phyloP scores from a whole-genome alignment of 148 eudicot species.

The Silene conica region DNA sequence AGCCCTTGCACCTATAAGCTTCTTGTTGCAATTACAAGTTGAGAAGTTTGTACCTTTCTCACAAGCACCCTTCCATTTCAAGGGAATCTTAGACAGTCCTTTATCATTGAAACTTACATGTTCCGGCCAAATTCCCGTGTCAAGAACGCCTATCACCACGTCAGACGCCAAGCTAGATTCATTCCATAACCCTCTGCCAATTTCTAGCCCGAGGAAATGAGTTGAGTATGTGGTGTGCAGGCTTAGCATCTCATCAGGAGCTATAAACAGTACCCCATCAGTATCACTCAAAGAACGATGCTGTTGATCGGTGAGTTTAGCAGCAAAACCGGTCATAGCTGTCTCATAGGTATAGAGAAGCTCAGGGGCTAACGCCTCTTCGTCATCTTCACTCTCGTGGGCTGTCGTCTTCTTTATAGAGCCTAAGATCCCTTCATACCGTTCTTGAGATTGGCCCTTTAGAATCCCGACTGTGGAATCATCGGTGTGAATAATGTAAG shows the following conservation, averaged over 20 bases:
- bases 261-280: conserved; percentile 49
- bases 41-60: conserved; percentile 55
- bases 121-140: conserved; percentile 87
- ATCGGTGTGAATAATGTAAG: conserved; percentile 62
- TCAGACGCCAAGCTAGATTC: conserved; percentile 50
- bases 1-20: conserved; percentile 61
- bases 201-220: conserved; percentile 57
- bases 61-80: conserved; percentile 64
- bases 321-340: conserved; percentile 58
- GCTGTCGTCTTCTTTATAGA: conserved; percentile 13
- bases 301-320: conserved; percentile 44
- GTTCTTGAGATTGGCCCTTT: conserved; percentile 25
- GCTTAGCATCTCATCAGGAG: conserved; percentile 44
- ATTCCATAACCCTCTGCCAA: conserved; percentile 54
- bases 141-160: conserved; percentile 59
- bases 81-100: conserved; percentile 46
- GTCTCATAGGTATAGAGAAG: conserved; percentile 60
- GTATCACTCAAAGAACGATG: conserved; percentile 27
- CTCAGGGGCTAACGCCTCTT: conserved; percentile 35
- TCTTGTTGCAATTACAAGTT: conserved; percentile 51
- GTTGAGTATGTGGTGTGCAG: conserved; percentile 70
- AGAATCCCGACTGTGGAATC: conserved; percentile 29
- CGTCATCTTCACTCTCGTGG: conserved; percentile 22
- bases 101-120: conserved; percentile 50
- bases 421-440: conserved; percentile 28